Evolutionary conservation across 306 rosid species (phyloP).

Genomic region (Dalbergia oliveri): DNA sequence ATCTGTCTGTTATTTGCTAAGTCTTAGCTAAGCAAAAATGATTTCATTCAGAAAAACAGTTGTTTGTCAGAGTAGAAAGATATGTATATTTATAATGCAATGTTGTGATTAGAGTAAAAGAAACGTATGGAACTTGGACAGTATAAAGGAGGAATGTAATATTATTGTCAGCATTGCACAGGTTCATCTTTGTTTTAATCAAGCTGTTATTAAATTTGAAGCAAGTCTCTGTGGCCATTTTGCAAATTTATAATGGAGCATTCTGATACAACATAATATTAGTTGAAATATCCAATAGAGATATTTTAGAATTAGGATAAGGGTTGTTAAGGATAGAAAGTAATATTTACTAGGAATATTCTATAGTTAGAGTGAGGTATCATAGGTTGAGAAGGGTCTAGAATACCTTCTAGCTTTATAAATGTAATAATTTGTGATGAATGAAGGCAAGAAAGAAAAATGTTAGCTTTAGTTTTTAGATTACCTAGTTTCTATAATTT

Average conservation of each 20-base stretch:
- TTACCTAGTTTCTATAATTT: too few species aligned
- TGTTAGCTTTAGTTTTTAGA: too few species aligned
- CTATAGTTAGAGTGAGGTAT: too few species aligned
- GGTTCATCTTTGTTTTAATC: slow-evolving; percentile 25
- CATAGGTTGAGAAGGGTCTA: too few species aligned
- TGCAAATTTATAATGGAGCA: not conserved
- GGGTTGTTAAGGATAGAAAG: too few species aligned
- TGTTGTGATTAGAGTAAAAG: not conserved
- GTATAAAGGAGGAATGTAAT: slow-evolving; percentile 26
- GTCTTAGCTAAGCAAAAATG: not conserved
- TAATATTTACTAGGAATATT: too few species aligned
- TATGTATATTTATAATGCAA: slow-evolving; percentile 28
- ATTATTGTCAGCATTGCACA: not conserved
- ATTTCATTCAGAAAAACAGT: slow-evolving; percentile 16
- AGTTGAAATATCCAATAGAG: too few species aligned
- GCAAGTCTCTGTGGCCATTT: not conserved
- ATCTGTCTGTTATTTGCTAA: slow-evolving; percentile 24
- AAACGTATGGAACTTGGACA: slow-evolving; percentile 23
- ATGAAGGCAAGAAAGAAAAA: too few species aligned
- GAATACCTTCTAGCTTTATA: too few species aligned
- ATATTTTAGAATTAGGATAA: too few species aligned
- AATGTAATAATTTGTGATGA: too few species aligned
- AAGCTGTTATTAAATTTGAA: slow-evolving; percentile 33
- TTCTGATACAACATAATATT: too few species aligned
- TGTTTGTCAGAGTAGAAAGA: not conserved